These are phyloP conservation scores for Botrytis aclada DNA, from an alignment of 2,329 filamentous ascomycete species.

Conservation along the genomic window DNA sequence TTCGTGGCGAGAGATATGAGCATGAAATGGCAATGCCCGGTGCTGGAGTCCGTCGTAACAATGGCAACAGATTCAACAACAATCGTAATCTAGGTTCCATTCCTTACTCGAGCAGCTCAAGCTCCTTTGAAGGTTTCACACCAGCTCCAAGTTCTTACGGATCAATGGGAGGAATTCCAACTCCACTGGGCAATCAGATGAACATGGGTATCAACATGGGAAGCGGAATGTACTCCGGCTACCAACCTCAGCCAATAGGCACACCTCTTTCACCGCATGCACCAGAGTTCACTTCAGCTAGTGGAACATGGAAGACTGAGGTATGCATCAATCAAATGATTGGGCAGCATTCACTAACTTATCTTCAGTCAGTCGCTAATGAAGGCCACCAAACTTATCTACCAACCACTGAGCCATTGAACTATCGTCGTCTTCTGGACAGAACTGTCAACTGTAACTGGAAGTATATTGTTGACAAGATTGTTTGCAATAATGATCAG, in stretches of 20 bases:
- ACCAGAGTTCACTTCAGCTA: slow-evolving; percentile 65
- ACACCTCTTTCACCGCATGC: slow-evolving; percentile 71
- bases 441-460: slow-evolving; percentile 97
- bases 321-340: slow-evolving; percentile 33
- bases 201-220: slow-evolving; percentile 26
- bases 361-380: slow-evolving; percentile 44
- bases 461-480: slow-evolving; percentile 99
- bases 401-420: slow-evolving; percentile 84
- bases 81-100: slow-evolving; percentile 29
- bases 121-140: slow-evolving; percentile 38
- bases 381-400: slow-evolving; percentile 71
- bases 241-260: slow-evolving; percentile 54
- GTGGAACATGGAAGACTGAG: slow-evolving; percentile 38
- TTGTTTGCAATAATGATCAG: slow-evolving; percentile 98
- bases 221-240: slow-evolving; percentile 38
- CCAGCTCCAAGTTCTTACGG: slow-evolving; percentile 33
- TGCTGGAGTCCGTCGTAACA: slow-evolving; percentile 30
- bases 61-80: slow-evolving; percentile 33
- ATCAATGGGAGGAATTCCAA: slow-evolving; percentile 31
- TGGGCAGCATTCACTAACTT: slow-evolving; percentile 30
- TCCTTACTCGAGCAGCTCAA: slow-evolving; percentile 37
- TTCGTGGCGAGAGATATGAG: slow-evolving; percentile 36
- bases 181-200: slow-evolving; percentile 26
- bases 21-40: slow-evolving; percentile 34
- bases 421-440: slow-evolving; percentile 92